Evolutionary conservation across 768 basidiomycete genomes (phyloP).

Genomic region (Lepiota venenata): DNA sequence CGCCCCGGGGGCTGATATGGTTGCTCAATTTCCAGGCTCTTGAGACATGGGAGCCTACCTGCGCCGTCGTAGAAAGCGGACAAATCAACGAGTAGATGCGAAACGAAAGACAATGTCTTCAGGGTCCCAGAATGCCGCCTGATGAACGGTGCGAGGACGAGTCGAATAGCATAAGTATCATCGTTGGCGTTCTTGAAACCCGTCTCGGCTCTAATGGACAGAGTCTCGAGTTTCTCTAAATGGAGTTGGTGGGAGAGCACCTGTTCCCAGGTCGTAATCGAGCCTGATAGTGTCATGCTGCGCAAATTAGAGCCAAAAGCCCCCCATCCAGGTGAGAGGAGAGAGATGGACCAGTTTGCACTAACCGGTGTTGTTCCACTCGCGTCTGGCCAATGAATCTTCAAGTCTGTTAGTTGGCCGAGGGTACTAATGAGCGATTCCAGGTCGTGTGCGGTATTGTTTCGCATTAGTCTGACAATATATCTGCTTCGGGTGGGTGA

Average conservation of each 20-base stretch:
- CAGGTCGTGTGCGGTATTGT: not conserved
- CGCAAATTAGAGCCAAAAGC: conserved; percentile 3
- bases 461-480: not conserved
- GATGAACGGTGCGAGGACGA: conserved; percentile 4
- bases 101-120: not conserved
- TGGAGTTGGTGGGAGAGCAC: not conserved
- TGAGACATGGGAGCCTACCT: conserved; percentile 2
- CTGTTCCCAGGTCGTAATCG: not conserved
- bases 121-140: conserved; percentile 7
- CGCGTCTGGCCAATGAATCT: not conserved
- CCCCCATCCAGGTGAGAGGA: not conserved
- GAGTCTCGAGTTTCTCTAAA: not conserved
- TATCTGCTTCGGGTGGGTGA: no score
- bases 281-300: conserved; percentile 1
- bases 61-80: conserved; percentile 6
- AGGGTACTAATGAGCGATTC: not conserved
- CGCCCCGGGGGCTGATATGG: conserved; percentile 1
- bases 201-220: not conserved
- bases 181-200: conserved; percentile 3
- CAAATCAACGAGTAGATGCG: not conserved
- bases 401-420: not conserved
- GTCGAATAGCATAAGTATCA: conserved; percentile 6
- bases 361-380: not conserved
- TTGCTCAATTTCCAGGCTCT: conserved; percentile 6
- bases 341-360: not conserved